phyloP scores from a whole-genome alignment of 1,284 basidiomycete species.

The Puccinia novopanici region DNA sequence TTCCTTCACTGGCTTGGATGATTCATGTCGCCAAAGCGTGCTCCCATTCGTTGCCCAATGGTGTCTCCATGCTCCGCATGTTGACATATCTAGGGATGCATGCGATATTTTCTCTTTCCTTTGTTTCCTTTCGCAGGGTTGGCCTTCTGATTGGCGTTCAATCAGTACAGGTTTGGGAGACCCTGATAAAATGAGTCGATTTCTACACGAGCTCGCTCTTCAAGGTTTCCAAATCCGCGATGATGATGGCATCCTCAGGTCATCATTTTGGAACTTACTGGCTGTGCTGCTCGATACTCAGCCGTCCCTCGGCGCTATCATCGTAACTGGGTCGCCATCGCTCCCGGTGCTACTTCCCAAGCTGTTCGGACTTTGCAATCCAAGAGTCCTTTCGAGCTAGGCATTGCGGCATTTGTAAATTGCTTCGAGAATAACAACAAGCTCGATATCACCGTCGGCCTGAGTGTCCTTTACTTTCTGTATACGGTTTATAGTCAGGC shows the following conservation, averaged over 20 bases:
- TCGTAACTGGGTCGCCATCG: conserved; percentile 29
- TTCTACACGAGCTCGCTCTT: conserved; percentile 33
- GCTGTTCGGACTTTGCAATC: neutral
- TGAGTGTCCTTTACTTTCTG: conserved; percentile 42
- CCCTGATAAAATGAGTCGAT: conserved; percentile 42
- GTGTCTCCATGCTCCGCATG: conserved; percentile 40
- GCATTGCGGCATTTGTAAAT: conserved; percentile 38
- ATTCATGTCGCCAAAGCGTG: conserved; percentile 26
- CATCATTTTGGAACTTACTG: conserved; percentile 43
- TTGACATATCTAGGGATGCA: conserved; percentile 25
- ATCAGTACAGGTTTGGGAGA: conserved; percentile 46
- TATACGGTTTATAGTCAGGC: conserved; percentile 35
- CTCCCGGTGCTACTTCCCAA: conserved; percentile 27
- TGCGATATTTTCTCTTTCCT: conserved; percentile 42
- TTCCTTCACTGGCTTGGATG: neutral
- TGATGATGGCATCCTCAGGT: conserved; percentile 17
- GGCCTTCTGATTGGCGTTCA: conserved; percentile 50
- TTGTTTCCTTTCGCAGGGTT: conserved; percentile 45
- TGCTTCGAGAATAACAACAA: conserved; percentile 46
- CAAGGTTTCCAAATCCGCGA: conserved; percentile 22
- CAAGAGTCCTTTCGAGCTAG: conserved; percentile 36
- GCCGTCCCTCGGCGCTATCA: conserved; percentile 41
- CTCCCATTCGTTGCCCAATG: conserved; percentile 44
- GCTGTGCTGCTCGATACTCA: conserved; percentile 47
- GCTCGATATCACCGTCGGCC: conserved; percentile 36